phyloP scores from a whole-genome alignment of 805 yeast species.

The Candida berthetii region DNA sequence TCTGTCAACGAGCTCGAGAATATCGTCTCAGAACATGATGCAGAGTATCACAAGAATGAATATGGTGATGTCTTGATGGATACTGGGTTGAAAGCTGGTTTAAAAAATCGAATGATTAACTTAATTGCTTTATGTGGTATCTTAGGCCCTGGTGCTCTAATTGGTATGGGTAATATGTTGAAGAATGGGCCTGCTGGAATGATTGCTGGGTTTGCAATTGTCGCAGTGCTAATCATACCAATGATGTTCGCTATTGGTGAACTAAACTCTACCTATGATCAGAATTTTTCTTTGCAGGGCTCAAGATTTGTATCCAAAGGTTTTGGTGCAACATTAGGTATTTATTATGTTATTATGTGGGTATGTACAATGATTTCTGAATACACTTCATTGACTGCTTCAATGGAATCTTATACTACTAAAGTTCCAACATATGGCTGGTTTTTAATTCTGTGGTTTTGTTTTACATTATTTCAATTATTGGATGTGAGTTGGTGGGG shows the following conservation, averaged over 20 bases:
- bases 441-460: conserved; percentile 44
- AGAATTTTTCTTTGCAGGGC: conserved; percentile 47
- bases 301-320: conserved; percentile 46
- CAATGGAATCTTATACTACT: conserved; percentile 43
- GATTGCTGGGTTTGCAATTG: conserved; percentile 42
- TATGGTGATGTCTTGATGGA: conserved; percentile 22
- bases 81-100: conserved; percentile 35
- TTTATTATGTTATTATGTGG: conserved; percentile 51
- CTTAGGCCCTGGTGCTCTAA: conserved; percentile 53
- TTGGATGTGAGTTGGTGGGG: conserved; percentile 50
- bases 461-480: conserved; percentile 43
- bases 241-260: conserved; percentile 56
- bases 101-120: conserved; percentile 45
- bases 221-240: conserved; percentile 45
- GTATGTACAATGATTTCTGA: conserved; percentile 48
- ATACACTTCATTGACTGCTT: conserved; percentile 46
- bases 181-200: conserved; percentile 42
- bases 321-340: conserved; percentile 50
- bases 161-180: conserved; percentile 48
- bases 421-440: conserved; percentile 50
- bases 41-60: conserved; percentile 12
- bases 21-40: no score
- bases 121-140: conserved; percentile 50
- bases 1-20: no score
- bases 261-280: conserved; percentile 45